Percentiles rank a stretch among this genome's conserved stretches.
phyloP scores from a whole-genome alignment of 2,329 filamentous ascomycete species.

The Neobulgaria alba region DNA sequence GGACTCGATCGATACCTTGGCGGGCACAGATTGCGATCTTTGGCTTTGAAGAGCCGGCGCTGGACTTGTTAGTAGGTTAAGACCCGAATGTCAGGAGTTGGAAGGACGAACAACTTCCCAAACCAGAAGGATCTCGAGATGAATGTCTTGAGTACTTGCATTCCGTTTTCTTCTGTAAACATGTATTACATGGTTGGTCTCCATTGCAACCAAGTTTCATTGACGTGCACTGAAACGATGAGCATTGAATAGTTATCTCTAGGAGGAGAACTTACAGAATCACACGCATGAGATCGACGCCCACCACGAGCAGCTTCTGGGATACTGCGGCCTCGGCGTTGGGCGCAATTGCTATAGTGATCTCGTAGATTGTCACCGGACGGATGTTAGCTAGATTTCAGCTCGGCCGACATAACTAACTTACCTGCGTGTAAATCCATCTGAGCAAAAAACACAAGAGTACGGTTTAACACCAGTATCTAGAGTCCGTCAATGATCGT shows the following conservation, averaged over 20 bases:
- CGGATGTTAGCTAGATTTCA: conserved; percentile 2
- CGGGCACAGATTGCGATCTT: no score
- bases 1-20: conserved; percentile 38
- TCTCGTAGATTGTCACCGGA: conserved; percentile 37
- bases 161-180: conserved; percentile 33
- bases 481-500: conserved; percentile 16
- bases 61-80: no score
- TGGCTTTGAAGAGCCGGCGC: no score
- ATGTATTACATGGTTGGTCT: conserved; percentile 34
- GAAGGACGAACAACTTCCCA: no score
- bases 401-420: conserved; percentile 4
- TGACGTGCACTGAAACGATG: conserved; percentile 33
- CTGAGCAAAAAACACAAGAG: conserved; percentile 36
- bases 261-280: conserved; percentile 31
- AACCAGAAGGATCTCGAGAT: no score
- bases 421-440: conserved; percentile 37
- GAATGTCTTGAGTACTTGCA: conserved; percentile 25
- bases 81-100: no score
- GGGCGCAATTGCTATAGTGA: conserved; percentile 35
- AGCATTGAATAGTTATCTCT: conserved; percentile 2
- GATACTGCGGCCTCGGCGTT: conserved; percentile 34
- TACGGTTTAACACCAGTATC: conserved; percentile 40
- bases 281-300: conserved; percentile 37
- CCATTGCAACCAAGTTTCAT: conserved; percentile 41
- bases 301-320: conserved; percentile 38